Conservation (phyloP, 228 moss, liverwort and hornwort species). For the Sphagnum fallax region DNA sequence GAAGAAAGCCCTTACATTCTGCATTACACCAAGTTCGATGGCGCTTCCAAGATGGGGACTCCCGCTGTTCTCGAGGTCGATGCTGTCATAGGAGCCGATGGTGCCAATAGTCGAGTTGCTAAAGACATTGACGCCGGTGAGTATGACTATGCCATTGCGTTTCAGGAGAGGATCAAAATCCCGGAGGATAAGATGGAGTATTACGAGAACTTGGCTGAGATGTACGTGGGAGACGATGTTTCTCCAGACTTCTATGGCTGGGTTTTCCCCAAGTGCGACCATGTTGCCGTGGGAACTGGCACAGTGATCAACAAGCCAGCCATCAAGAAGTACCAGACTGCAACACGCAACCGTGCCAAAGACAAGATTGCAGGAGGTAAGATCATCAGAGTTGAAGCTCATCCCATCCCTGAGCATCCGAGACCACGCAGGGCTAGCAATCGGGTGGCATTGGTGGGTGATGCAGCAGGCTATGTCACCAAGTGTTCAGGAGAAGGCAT, state of each 20-base stretch:
- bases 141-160: slow-evolving; percentile 95
- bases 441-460: slow-evolving; percentile 84
- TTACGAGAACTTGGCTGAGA: slow-evolving; percentile 92
- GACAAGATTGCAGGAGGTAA: slow-evolving; percentile 95
- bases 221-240: slow-evolving; percentile 98
- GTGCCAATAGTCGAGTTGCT: slow-evolving; percentile 92
- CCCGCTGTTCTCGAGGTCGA: slow-evolving; percentile 79
- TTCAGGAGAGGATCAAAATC: slow-evolving; percentile 88
- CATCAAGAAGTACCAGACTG: slow-evolving; percentile 97
- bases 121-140: slow-evolving; percentile 96
- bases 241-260: slow-evolving; percentile 97
- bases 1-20: slow-evolving; percentile 67
- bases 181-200: slow-evolving; percentile 95
- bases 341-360: slow-evolving; percentile 82
- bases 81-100: slow-evolving; percentile 93
- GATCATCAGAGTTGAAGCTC: slow-evolving; percentile 95
- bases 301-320: slow-evolving; percentile 93
- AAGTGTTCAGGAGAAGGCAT: slow-evolving; percentile 99
- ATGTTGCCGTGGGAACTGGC: slow-evolving; percentile 94
- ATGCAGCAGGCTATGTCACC: slow-evolving; percentile 94
- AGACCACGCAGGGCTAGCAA: slow-evolving; percentile 67
- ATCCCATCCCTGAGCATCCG: slow-evolving; percentile 98
- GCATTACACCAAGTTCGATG: slow-evolving; percentile 77
- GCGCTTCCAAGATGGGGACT: slow-evolving; percentile 48
- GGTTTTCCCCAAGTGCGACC: slow-evolving; percentile 99